phyloP scores from a whole-genome alignment of 2,329 filamentous ascomycete genomes.

The Aspergillus unguis region DNA sequence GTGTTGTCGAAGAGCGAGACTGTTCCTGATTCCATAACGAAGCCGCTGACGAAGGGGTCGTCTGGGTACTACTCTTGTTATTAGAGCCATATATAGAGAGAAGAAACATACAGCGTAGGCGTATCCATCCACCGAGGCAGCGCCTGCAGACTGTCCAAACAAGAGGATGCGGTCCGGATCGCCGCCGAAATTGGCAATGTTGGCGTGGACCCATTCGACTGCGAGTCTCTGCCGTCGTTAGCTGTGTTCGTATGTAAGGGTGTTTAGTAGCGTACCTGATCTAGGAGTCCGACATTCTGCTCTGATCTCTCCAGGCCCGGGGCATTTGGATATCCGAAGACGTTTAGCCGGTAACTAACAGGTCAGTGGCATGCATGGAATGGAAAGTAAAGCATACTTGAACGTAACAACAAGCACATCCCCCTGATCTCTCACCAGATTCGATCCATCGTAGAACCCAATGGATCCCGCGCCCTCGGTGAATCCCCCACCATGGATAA shows the following conservation, averaged over 20 bases:
- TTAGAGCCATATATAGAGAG: neutral
- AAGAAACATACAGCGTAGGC: neutral
- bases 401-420: slow-evolving; percentile 18
- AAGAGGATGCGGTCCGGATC: slow-evolving; percentile 6
- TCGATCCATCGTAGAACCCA: slow-evolving; percentile 14
- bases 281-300: slow-evolving; percentile 18
- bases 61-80: neutral
- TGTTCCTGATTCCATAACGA: neutral
- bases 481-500: slow-evolving; percentile 19
- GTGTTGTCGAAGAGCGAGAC: neutral
- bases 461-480: slow-evolving; percentile 12
- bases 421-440: slow-evolving; percentile 15
- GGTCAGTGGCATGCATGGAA: neutral
- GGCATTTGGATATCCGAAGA: slow-evolving; percentile 21
- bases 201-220: slow-evolving; percentile 10
- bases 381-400: slow-evolving; percentile 10
- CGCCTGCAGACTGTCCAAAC: slow-evolving; percentile 12
- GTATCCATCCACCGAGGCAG: slow-evolving; percentile 6
- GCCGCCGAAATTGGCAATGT: slow-evolving; percentile 13
- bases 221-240: neutral
- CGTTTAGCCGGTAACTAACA: slow-evolving; percentile 19
- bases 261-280: slow-evolving; percentile 12
- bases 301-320: slow-evolving; percentile 8
- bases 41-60: neutral
- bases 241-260: neutral